These are phyloP conservation scores for Darksidea phi DNA, from an alignment of 495 filamentous ascomycete species.

Conservation along the genomic window DNA sequence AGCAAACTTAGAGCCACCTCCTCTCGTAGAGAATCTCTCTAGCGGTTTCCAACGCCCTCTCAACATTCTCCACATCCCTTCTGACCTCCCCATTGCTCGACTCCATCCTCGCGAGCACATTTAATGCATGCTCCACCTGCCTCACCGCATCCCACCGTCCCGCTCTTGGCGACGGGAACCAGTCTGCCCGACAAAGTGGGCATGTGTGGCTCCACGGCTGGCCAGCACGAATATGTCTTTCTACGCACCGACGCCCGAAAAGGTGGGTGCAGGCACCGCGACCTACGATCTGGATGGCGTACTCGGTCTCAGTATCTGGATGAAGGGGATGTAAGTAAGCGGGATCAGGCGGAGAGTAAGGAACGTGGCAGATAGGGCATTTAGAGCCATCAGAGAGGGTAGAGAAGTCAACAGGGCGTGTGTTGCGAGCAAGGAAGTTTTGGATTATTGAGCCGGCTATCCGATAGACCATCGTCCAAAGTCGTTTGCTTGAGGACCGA, in stretches of 20 bases:
- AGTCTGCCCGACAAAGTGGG: neutral
- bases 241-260: neutral
- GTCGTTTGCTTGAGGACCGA: too few species aligned
- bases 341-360: neutral
- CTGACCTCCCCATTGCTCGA: neutral
- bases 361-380: neutral
- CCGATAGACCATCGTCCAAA: too few species aligned
- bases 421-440: too few species aligned
- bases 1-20: neutral
- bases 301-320: neutral
- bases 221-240: neutral
- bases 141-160: neutral
- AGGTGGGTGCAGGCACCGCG: neutral
- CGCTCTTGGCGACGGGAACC: neutral
- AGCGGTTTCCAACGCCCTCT: neutral
- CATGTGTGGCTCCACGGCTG: neutral
- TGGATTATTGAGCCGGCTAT: too few species aligned
- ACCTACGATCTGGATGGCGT: neutral
- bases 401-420: too few species aligned
- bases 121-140: neutral
- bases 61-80: neutral
- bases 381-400: too few species aligned
- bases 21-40: neutral
- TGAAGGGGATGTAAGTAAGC: neutral
- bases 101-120: neutral